Evolutionary conservation across 2,329 filamentous ascomycete species (phyloP), one percentile per base, ranked within the genome.

Genomic region (Phialophora verrucosa): DNA sequence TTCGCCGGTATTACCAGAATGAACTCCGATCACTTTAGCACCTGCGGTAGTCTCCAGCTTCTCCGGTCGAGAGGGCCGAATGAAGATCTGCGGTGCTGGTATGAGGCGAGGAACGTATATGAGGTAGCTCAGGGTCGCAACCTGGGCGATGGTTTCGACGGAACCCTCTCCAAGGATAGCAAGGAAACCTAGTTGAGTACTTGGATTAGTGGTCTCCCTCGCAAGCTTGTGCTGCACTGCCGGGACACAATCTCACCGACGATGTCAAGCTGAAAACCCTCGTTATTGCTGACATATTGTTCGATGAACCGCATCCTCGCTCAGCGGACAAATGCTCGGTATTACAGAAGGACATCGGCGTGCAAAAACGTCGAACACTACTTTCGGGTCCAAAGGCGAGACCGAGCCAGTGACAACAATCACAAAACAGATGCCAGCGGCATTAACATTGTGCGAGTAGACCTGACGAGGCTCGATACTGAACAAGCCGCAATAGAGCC

Each of bases 121-220:
- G 72, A 83, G 80, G 72, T 74, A 77, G 11, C 82, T 84, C 4
- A 84, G 76, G 0, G 82, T 82, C 4, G 81, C 79, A 25, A 84
- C 81, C 72, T 84, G 81, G 20, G 82, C 81, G 69, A 83, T 83
- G 50, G 81, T 79, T 6, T 81, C 75, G 25, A 84, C 78, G 56
- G 79, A 82, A 75, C 82, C 81, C 73, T 84, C 83, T 54, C 83
- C 83, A 31, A 84, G 74, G 68, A 85, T 82, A 64, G 83, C 83
- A n/a, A 85, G 80, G 72, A 84, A 84, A 70, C 71, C 71, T 73
- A 35, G 38, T 31, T 2, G 31, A 42, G 7, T 31, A 20, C 20
- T n/a, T 20, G 38, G 29, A 60, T 62, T 58, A 64, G 61, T 51
- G 20, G 49, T 53, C 42, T 62, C 27, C 31, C 51, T 20, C 7